Conservation (phyloP, 139 green algal genomes). For the Asterochloris sp. region DNA sequence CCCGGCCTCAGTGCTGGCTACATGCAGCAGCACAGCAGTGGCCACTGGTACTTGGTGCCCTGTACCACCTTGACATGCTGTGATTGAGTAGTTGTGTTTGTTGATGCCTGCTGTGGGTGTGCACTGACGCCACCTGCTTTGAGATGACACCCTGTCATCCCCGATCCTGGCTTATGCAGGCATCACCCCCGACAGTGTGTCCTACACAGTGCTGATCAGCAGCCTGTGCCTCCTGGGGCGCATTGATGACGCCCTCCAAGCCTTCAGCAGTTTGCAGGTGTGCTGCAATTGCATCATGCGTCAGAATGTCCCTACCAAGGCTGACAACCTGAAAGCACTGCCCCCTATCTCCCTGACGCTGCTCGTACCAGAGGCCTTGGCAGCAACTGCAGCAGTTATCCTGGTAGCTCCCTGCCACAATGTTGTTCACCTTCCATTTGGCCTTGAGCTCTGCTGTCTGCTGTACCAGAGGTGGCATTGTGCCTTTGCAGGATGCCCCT, state of each 20-base stretch:
- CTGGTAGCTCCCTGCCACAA: not conserved
- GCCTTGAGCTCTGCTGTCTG: not conserved
- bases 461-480: not conserved
- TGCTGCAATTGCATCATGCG: too few species aligned
- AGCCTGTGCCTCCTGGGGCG: constrained; percentile 11
- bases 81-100: too few species aligned
- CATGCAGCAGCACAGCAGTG: too few species aligned
- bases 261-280: not conserved
- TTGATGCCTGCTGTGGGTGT: too few species aligned
- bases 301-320: not conserved
- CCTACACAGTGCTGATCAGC: constrained; percentile 45
- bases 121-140: too few species aligned
- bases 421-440: not conserved
- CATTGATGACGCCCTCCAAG: constrained; percentile 12
- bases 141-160: too few species aligned
- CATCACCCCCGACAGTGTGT: constrained; percentile 33
- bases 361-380: too few species aligned
- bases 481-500: constrained; percentile 39
- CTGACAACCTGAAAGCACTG: too few species aligned
- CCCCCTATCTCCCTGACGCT: too few species aligned
- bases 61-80: too few species aligned
- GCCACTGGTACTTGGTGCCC: too few species aligned
- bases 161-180: constrained; percentile 11
- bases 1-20: too few species aligned
- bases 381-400: not conserved